phyloP scores from a whole-genome alignment of 306 rosid species.

The Dalbergia cultrata region DNA sequence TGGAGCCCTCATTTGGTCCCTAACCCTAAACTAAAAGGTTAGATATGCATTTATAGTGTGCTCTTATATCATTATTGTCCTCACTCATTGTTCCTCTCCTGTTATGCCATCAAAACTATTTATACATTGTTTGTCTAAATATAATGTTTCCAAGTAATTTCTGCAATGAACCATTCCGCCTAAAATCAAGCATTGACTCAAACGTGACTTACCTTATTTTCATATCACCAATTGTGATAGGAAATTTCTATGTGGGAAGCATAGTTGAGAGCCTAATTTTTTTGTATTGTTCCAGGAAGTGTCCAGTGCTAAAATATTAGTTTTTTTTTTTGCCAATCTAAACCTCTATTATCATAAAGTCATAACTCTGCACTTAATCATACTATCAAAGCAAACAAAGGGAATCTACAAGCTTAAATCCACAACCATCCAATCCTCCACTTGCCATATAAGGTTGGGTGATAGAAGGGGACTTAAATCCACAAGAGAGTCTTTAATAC shows the following conservation, averaged over 20 bases:
- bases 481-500: too few species aligned
- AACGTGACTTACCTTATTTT: conserved; percentile 21
- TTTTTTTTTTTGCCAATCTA: too few species aligned
- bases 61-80: conserved; percentile 37
- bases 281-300: conserved; percentile 12
- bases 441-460: too few species aligned
- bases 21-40: conserved; percentile 96
- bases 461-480: too few species aligned
- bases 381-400: conserved; percentile 6
- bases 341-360: conserved; percentile 30
- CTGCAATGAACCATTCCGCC: not conserved
- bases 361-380: too few species aligned
- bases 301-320: too few species aligned
- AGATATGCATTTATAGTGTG: conserved; percentile 36
- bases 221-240: conserved; percentile 24
- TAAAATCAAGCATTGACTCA: conserved; percentile 12
- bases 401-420: too few species aligned
- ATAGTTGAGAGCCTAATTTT: conserved; percentile 6
- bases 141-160: conserved; percentile 20
- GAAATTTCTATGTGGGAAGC: conserved; percentile 26
- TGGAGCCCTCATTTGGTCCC: conserved; percentile 99
- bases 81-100: conserved; percentile 19
- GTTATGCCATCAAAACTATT: conserved; percentile 1
- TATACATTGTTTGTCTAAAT: conserved; percentile 12
- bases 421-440: too few species aligned